These are phyloP conservation scores for Bimuria novae-zelandiae DNA, from an alignment of 2,329 filamentous ascomycete species.

Conservation along the genomic window DNA sequence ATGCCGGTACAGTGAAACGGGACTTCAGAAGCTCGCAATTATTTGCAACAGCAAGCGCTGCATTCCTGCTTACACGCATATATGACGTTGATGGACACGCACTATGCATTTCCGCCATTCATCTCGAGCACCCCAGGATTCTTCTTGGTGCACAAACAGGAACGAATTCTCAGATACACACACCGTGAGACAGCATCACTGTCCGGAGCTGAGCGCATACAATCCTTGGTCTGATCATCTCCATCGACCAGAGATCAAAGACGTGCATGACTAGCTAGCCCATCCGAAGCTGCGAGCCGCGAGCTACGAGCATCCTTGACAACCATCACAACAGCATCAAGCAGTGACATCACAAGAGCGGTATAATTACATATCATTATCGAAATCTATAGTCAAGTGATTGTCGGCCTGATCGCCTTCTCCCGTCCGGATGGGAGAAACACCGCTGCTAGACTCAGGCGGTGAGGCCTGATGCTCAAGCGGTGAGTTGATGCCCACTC, in stretches of 20 bases:
- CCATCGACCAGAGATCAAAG: background rate
- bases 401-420: background rate
- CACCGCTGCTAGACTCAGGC: background rate
- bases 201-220: background rate
- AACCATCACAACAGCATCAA: background rate
- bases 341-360: constrained; percentile 7
- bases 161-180: background rate
- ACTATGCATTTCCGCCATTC: too few relatives aligned
- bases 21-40: background rate
- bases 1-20: constrained; percentile 1
- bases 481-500: background rate
- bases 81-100: too few relatives aligned
- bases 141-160: too few relatives aligned
- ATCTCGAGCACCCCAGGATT: too few relatives aligned
- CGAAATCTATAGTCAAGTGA: background rate
- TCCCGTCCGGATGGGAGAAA: background rate
- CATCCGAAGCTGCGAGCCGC: background rate
- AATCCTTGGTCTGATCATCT: background rate
- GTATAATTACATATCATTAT: background rate
- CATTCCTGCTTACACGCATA: background rate
- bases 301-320: background rate
- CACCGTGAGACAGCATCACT: background rate
- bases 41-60: background rate
- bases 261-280: constrained; percentile 3
- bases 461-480: background rate